Conservation (phyloP, 1,139 yeast species). For the Groenewaldozyma sp. region DNA sequence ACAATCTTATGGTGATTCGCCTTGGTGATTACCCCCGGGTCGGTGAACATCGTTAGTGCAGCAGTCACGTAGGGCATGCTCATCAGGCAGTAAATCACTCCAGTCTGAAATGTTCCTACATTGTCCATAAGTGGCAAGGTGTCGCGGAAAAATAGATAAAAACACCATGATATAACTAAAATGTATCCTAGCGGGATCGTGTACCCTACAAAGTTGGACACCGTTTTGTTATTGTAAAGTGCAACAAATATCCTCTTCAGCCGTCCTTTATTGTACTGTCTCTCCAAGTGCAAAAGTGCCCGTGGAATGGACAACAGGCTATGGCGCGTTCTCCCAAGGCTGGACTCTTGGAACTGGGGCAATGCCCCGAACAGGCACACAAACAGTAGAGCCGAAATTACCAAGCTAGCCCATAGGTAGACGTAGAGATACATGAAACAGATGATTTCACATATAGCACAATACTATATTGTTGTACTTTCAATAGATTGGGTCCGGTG, state of each 20-base stretch:
- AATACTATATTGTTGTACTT: too few relatives aligned
- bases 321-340: constrained; percentile 12
- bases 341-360: constrained; percentile 35
- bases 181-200: constrained; percentile 43
- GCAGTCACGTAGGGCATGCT: constrained; percentile 36
- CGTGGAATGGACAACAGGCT: constrained; percentile 7
- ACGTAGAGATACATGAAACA: not conserved
- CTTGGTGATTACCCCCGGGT: constrained; percentile 44
- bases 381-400: constrained; percentile 20
- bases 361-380: constrained; percentile 46
- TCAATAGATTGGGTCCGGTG: too few relatives aligned
- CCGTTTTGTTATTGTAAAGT: constrained; percentile 4
- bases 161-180: constrained; percentile 37
- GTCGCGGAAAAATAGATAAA: constrained; percentile 38
- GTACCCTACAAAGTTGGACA: constrained; percentile 3
- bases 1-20: constrained; percentile 22
- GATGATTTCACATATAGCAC: not conserved
- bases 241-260: constrained; percentile 1
- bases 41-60: constrained; percentile 39
- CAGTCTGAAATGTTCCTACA: constrained; percentile 6
- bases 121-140: constrained; percentile 30
- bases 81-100: constrained; percentile 24
- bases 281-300: constrained; percentile 1
- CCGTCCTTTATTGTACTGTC: constrained; percentile 5
- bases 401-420: constrained; percentile 6